Evolutionary conservation across 345 rosid species (phyloP).

Genomic region (Carallia pectinifolia): DNA sequence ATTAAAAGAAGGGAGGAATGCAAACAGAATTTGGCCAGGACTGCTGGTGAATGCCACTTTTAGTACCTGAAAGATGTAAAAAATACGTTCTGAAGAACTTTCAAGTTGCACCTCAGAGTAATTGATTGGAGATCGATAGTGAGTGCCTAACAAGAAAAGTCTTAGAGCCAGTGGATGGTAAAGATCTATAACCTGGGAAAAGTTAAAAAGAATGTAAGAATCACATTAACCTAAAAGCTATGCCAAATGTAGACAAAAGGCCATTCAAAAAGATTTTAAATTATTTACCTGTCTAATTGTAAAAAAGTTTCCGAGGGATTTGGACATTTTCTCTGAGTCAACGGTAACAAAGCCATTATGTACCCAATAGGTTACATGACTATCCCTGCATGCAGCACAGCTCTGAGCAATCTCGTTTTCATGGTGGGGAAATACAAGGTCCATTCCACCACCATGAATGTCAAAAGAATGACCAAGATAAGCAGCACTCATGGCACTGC

Average conservation of each 20-base stretch:
- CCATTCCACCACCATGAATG: constrained; percentile 99
- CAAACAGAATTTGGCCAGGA: background rate
- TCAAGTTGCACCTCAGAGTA: constrained; percentile 79
- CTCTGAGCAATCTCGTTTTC: constrained; percentile 99
- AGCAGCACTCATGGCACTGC: constrained; percentile 94
- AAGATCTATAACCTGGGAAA: constrained; percentile 64
- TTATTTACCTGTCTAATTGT: constrained; percentile 80
- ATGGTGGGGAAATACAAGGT: constrained; percentile 97
- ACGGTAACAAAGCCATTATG: constrained; percentile 96
- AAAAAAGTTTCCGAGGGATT: constrained; percentile 95
- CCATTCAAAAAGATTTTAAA: background rate
- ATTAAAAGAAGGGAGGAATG: background rate
- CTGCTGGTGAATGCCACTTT: background rate
- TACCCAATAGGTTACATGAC: constrained; percentile 80
- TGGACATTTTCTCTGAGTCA: constrained; percentile 97
- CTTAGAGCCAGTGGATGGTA: constrained; percentile 89
- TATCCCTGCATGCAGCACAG: constrained; percentile 79
- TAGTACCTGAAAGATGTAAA: constrained; percentile 85
- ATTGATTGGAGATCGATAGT: constrained; percentile 91
- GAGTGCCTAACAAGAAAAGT: constrained; percentile 84
- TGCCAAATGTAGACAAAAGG: constrained; percentile 1
- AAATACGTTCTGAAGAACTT: constrained; percentile 91
- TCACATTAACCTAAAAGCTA: background rate
- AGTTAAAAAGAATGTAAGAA: constrained; percentile 9
- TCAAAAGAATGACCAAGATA: constrained; percentile 86